Evolutionary conservation across 176 grass and related monocot genomes (phyloP).

Genomic region (Oryza rufipogon): DNA sequence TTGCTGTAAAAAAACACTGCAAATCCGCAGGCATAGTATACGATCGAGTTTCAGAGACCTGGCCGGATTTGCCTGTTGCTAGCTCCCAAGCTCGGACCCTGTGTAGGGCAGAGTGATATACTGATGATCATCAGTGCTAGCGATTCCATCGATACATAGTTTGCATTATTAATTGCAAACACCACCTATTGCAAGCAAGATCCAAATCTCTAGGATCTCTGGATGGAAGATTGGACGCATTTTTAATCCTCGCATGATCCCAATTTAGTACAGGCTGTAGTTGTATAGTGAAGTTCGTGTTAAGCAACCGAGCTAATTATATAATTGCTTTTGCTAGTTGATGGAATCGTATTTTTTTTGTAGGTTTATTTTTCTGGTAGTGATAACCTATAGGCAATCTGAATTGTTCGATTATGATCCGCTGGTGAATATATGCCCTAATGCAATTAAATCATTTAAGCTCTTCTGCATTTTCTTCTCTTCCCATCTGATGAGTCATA

Average conservation of each 20-base stretch:
- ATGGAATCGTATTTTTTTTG: neutral
- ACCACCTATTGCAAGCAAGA: slow-evolving; percentile 34
- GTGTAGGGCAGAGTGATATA: neutral
- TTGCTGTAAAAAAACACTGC: neutral
- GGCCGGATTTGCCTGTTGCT: neutral
- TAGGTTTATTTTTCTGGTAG: neutral
- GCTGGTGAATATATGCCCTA: neutral
- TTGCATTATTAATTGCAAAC: slow-evolving; percentile 38
- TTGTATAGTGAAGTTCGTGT: neutral
- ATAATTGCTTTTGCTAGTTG: neutral
- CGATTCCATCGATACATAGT: neutral
- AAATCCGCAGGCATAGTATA: neutral
- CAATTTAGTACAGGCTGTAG: slow-evolving; percentile 34
- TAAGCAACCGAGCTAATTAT: slow-evolving; percentile 6
- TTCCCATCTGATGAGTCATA: neutral
- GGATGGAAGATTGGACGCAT: slow-evolving; percentile 27
- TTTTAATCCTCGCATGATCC: slow-evolving; percentile 19
- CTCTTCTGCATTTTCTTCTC: neutral
- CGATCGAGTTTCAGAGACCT: neutral
- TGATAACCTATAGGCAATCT: neutral
- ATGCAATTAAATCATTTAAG: neutral
- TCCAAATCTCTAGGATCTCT: slow-evolving; percentile 45
- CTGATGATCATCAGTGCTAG: neutral
- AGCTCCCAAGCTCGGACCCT: neutral
- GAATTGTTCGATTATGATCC: neutral